Evolutionary conservation across 345 rosid genomes (phyloP), one percentile per base, ranked within the genome.

Genomic region (Aquilaria malaccensis): DNA sequence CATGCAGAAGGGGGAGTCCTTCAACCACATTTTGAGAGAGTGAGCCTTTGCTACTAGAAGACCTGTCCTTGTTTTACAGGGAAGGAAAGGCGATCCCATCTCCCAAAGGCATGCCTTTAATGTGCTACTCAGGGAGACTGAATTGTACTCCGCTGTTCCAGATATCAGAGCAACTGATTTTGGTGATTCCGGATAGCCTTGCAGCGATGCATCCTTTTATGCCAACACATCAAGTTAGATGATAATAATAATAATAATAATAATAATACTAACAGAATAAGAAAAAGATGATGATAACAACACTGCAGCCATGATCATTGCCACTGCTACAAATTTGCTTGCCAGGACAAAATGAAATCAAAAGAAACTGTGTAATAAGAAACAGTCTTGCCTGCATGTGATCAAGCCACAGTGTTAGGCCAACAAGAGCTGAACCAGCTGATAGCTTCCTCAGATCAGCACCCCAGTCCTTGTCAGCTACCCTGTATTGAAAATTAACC

Each of bases 51-150:
- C 98, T 9, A 89, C 78, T 41, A 89, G 87, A 60, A 89, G 85
- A 55, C 97, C 96, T 0, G 83, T 89, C 61, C 96, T 75, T 45
- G 89, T 81, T 75, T 73, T 85, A 70, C 96, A 85, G 1, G 96
- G 98, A 63, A 87, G 84, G 74, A 89, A 93, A 11, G 98, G 98
- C 10, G 98, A 89, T 2, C 89, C 94, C 98, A 93, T 93, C 78
- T 93, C 98, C 97, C 94, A 93, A 52, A 93, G 94, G 76, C 81
- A 93, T 0, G 85, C 91, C 77, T 89, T 93, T 62, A 93, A 58
- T 14, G 98, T 93, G 73, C 82, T 83, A 45, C 85, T 76, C 14
- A 93, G 87, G 29, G 98, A 93, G 50, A 89, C 81, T 70, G 70
- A 77, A 72, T 89, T 93, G 76, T 93, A 93, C 50, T 89, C 97